Percentiles rank a stretch among this genome's conserved stretches.
Conservation (phyloP, 768 basidiomycete species). For the Infundibulicybe gibba region DNA sequence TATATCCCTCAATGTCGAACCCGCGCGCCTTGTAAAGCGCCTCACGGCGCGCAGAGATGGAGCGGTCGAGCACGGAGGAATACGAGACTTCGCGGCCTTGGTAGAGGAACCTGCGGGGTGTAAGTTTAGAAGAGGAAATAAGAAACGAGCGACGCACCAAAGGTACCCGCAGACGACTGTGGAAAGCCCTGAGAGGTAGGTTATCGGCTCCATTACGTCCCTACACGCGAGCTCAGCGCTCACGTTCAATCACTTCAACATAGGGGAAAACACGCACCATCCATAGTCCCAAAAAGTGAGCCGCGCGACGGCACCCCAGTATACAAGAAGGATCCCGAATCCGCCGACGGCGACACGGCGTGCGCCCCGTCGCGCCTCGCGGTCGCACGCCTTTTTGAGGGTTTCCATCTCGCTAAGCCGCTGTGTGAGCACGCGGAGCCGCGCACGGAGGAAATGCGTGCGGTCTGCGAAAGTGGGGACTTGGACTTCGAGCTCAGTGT, state of each 20-base stretch:
- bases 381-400: constrained; percentile 54
- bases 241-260: background rate
- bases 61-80: constrained; percentile 55
- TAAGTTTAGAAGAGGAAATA: background rate
- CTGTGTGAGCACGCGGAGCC: constrained; percentile 37
- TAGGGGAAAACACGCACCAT: constrained; percentile 31
- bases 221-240: constrained; percentile 16
- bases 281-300: constrained; percentile 63
- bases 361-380: constrained; percentile 52
- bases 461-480: constrained; percentile 64
- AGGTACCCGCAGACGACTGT: constrained; percentile 61
- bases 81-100: constrained; percentile 65
- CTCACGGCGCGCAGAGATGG: constrained; percentile 53
- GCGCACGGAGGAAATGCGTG: constrained; percentile 51
- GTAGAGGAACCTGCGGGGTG: constrained; percentile 46
- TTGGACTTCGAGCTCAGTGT: constrained; percentile 38
- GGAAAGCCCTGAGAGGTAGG: constrained; percentile 59
- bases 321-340: constrained; percentile 54
- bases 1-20: constrained; percentile 59
- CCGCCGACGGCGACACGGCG: constrained; percentile 54
- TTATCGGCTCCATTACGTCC: constrained; percentile 71
- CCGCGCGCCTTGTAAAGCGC: constrained; percentile 53
- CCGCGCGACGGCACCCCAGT: constrained; percentile 64
- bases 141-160: constrained; percentile 29
- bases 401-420: constrained; percentile 48